Base-by-base conservation (phyloP, 1,284 basidiomycete genomes). In the Tremellales sp. region DNA sequence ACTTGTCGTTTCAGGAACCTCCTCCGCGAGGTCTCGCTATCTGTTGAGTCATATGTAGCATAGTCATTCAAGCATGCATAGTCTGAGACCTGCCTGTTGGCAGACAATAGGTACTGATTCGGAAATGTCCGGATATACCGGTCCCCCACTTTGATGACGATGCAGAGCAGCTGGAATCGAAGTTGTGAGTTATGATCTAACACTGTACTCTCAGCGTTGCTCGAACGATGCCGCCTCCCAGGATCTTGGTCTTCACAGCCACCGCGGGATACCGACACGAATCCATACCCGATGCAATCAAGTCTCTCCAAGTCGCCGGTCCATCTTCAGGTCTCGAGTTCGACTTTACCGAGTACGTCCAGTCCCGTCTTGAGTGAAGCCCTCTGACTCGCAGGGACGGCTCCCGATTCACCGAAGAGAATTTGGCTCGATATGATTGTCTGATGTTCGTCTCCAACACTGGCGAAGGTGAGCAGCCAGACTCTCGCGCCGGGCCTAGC, bases 371-470 rank as follows among this genome's bases (percentile, higher is more conserved):
- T 39, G 23, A 48, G 24, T 21, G 27, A 15, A 3, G n/a, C n/a
- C n/a, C n/a, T n/a, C 26, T 42, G 10, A 15, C 15, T 19, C n/a
- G 6, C 23, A 59, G 57, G 63, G 84, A 86, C 60, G 64, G 73
- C 51, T 64, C 71, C 0, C 73, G 75, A 62, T 87, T 88, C 66
- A 83, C 71, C 3, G 80, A 83, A 54, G 71, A 76, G 3, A 78
- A 73, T 35, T 74, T 89, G 40, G 72, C 75, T 8, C 63, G 66
- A 19, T 88, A 83, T 61, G 85, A 87, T 64, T 81, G 79, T 0
- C 59, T 90, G 22, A 67, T 88, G 56, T 89, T 89, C 65, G 69
- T 89, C 45, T 81, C 78, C 53, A 87, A 81, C 24, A 84, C 84
- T 0, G 86, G 84, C 15, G 79, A 82, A 72, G 77, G 82, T 80